A percentile compares a stretch with the other conserved stretches of the same genome.
These are phyloP conservation scores for Monilinia laxa DNA, from an alignment of 2,329 filamentous ascomycete genomes.

Conservation along the genomic window DNA sequence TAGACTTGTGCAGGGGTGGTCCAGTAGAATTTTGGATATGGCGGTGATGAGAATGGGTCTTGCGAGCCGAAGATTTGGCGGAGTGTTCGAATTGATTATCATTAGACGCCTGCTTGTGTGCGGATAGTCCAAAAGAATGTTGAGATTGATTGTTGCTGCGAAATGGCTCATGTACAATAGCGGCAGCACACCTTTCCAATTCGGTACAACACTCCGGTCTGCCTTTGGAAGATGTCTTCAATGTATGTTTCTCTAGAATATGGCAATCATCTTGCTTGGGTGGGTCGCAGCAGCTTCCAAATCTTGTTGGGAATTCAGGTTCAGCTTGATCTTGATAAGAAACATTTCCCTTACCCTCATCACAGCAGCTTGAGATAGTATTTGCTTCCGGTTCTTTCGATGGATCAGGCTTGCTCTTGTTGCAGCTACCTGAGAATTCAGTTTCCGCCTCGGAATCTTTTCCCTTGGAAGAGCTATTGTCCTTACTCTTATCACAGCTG, in stretches of 20 bases:
- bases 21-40: not conserved
- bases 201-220: not conserved
- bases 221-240: not conserved
- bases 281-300: constrained; percentile 11
- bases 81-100: not conserved
- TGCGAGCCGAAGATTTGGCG: not conserved
- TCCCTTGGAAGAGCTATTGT: not conserved
- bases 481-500: not conserved
- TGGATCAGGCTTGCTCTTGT: not conserved
- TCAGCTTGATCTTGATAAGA: not conserved
- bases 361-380: not conserved
- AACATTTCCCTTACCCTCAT: not conserved
- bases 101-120: not conserved
- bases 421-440: not conserved
- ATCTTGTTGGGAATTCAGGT: not conserved
- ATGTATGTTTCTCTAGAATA: not conserved
- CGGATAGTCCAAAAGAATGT: not conserved
- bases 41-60: not conserved
- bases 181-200: not conserved
- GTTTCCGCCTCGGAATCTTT: not conserved
- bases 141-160: not conserved
- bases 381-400: not conserved
- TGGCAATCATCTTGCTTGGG: not conserved
- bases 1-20: not conserved
- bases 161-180: not conserved